Percentiles rank a stretch among this genome's conserved stretches.
These are phyloP conservation scores for Phialophora tarda DNA, from an alignment of 2,329 filamentous ascomycete species.

Conservation along the genomic window DNA sequence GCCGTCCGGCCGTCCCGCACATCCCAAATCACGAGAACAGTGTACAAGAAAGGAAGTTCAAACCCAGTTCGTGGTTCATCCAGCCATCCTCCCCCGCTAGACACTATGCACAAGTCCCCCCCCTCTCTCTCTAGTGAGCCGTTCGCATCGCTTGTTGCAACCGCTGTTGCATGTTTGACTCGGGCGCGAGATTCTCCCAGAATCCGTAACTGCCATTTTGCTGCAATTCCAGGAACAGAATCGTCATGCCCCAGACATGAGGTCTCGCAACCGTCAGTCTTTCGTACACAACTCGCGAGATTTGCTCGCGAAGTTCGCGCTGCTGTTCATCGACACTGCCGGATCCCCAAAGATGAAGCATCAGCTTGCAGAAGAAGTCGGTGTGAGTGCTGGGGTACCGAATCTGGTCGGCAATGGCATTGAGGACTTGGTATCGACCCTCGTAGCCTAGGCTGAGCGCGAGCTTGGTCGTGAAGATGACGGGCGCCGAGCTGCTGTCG, in stretches of 20 bases:
- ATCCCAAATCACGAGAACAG: constrained; percentile 26
- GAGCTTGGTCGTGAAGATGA: constrained; percentile 75
- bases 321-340: constrained; percentile 70
- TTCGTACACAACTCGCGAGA: constrained; percentile 86
- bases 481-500: constrained; percentile 68
- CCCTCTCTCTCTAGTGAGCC: constrained; percentile 17
- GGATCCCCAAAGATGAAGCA: constrained; percentile 82
- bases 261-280: constrained; percentile 86
- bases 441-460: constrained; percentile 76
- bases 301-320: constrained; percentile 83
- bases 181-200: constrained; percentile 64
- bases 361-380: constrained; percentile 85
- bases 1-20: constrained; percentile 14
- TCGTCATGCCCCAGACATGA: constrained; percentile 93
- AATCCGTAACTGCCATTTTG: constrained; percentile 92
- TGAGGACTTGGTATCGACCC: constrained; percentile 81
- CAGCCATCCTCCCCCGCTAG: constrained; percentile 7
- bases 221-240: constrained; percentile 84
- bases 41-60: constrained; percentile 36
- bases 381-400: constrained; percentile 89
- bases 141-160: constrained; percentile 37
- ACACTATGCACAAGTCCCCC: constrained; percentile 15
- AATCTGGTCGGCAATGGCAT: constrained; percentile 87
- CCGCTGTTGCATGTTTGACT: constrained; percentile 33
- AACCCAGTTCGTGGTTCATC: constrained; percentile 16